Base-by-base conservation (phyloP, 2,329 filamentous ascomycete species). In the Corinectria fuckeliana region DNA sequence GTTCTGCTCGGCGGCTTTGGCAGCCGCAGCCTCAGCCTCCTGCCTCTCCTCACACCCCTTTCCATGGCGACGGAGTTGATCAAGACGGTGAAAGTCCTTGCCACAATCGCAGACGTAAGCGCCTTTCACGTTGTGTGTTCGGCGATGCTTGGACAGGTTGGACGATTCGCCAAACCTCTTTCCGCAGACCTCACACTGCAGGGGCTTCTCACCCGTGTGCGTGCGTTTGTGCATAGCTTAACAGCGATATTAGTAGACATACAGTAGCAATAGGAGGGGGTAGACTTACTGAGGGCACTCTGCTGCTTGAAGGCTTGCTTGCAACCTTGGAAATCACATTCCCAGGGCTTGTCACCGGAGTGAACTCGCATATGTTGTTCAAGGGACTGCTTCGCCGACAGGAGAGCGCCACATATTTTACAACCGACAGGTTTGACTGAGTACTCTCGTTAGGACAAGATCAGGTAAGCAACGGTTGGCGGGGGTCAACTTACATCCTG, bases 341-440 rank as follows among this genome's bases (percentile, higher is more conserved):
- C 75, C 74, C 86, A 88, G 23, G 88, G 88, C 62, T 85, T 88
- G 60, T 86, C 83, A 36, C 87, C 85, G 0, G 87, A 88, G 68
- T 91, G 89, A 2, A 85, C 89, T 16, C 87, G 82, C 70, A 85
- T 80, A 66, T 91, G 89, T 70, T 90, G 88, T 39, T 86, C 83
- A 6, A 91, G 80, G 1, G 89, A 86, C 71, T 91, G 88, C 65
- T 87, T 85, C 2, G 88, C 88, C 1, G 88, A 90, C 67, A 91
- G 86, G 3, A 78, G 77, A 57, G 84, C 77, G 9, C 80, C 77
- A 66, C 88, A 91, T 18, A 79, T 76, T 2, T 77, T 69, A 62
- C 86, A 89, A 42, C 78, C 76, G 56, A 83, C 86, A 6, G 85
- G 84, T 72, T 89, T 89, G 68, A 81, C 87, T 88, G 68, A 81